Percentiles rank a stretch among this genome's conserved stretches.
Evolutionary conservation across 228 moss, liverwort and hornwort genomes (phyloP).

Genomic region (Sphagnum magellanicum): DNA sequence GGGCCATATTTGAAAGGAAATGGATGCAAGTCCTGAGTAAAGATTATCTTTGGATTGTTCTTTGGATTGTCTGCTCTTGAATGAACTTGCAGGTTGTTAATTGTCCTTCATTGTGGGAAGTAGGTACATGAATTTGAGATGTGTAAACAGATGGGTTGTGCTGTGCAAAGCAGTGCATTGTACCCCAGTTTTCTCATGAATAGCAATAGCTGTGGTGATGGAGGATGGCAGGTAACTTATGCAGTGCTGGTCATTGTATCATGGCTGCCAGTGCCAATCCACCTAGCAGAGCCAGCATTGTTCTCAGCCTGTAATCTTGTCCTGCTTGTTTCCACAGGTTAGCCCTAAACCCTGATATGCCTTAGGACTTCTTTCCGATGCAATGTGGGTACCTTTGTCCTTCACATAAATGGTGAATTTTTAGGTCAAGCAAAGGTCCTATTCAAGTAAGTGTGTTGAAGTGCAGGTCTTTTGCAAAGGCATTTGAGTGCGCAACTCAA

Average conservation of each 20-base stretch:
- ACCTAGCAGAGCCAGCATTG: slow-evolving; percentile 39
- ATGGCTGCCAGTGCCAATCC: slow-evolving; percentile 32
- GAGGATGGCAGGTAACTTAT: slow-evolving; percentile 31
- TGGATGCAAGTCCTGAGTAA: no score
- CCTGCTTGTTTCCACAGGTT: slow-evolving; percentile 52
- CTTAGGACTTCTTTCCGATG: background rate
- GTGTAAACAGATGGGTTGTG: no score
- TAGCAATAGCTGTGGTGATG: no score
- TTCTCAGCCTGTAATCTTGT: slow-evolving; percentile 46
- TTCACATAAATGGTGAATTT: background rate
- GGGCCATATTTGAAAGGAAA: no score
- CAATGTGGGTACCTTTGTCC: background rate
- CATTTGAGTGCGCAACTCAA: slow-evolving; percentile 48
- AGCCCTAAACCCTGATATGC: background rate
- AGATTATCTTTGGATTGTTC: no score
- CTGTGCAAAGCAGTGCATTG: no score
- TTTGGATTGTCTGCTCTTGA: no score
- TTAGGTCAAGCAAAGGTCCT: background rate
- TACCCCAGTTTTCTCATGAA: no score
- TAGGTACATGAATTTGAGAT: no score
- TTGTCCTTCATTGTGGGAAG: no score
- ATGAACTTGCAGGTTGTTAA: no score
- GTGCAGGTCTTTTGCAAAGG: slow-evolving; percentile 38
- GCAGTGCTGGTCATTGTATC: slow-evolving; percentile 27
- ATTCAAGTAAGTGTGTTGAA: background rate